Base-by-base conservation (phyloP, 2,329 filamentous ascomycete species). In the Pseudopithomyces maydicus region DNA sequence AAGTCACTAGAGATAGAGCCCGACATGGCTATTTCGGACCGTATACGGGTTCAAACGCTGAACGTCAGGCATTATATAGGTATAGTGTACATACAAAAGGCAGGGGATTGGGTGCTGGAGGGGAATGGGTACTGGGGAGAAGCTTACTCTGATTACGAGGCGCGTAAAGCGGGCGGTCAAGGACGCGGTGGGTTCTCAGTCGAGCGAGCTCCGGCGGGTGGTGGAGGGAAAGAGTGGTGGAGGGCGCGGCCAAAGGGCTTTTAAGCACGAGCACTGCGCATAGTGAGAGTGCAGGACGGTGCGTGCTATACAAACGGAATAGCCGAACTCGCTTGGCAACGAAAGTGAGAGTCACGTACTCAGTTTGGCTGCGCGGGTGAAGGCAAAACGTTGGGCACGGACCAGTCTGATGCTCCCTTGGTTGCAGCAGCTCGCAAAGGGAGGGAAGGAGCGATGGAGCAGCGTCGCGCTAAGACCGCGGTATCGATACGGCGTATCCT, bases 371-470 rank as follows among this genome's bases (percentile, higher is more conserved):
- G 29, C 35, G 35, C 29, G 45, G 14, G 47, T 50, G 35, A 50
- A 50, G 47, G 35, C 26, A 22, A 50, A 7, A 32, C 29, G 33
- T n/a, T n/a, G 14, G 15, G 35, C 47, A 41, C 35, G 22, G 35
- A 35, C 47, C 47, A 50, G 29, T 50, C 47, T 17, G 22, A 23
- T 48, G 46, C 46, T 23, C 33, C 46, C 19, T 48, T 26, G 19
- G 20, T 47, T 8, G 22, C 8, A 29, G 26, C 26, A 29, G 26
- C 26, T 29, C 26, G 29, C 26, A 14, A 23, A 48, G 33, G 32
- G 35, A 41, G 35, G 47, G 46, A 32, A 50, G n/a, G 35, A 35
- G 35, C 47, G 47, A 50, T 33, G 12, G 6, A 36, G 26, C 26
- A 29, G 26, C 8, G 26, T 29, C 26, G 26, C 26, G 26, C 26